Evolutionary conservation across 768 basidiomycete species (phyloP).

Genomic region (Porpolomopsis calyptriformis): DNA sequence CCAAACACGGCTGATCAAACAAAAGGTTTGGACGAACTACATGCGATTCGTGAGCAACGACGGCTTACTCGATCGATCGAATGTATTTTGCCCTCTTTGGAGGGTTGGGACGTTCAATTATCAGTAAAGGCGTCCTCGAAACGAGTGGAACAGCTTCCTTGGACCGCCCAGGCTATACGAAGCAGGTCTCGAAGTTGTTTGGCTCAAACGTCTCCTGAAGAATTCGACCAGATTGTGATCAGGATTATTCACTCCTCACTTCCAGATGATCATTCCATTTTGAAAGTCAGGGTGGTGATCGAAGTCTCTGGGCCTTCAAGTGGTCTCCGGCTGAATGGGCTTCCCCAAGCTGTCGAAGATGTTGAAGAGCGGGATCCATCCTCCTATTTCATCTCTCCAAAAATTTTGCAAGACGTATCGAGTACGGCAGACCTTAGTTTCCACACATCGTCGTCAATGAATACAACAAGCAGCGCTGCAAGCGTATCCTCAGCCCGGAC

Average conservation of each 20-base stretch:
- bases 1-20: slow-evolving; percentile 19
- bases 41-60: slow-evolving; percentile 52
- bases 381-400: slow-evolving; percentile 46
- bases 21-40: slow-evolving; percentile 52
- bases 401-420: slow-evolving; percentile 62
- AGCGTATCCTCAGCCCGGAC: slow-evolving; percentile 22
- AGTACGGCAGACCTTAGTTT: slow-evolving; percentile 63
- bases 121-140: slow-evolving; percentile 64
- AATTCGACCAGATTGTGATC: slow-evolving; percentile 46
- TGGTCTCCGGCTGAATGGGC: slow-evolving; percentile 79
- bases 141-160: slow-evolving; percentile 61
- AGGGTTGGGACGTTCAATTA: slow-evolving; percentile 84
- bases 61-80: slow-evolving; percentile 71
- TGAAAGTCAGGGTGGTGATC: slow-evolving; percentile 71
- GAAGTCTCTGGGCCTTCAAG: slow-evolving; percentile 71
- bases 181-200: slow-evolving; percentile 22
- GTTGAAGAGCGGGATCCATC: slow-evolving; percentile 59
- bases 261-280: slow-evolving; percentile 61
- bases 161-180: slow-evolving; percentile 54
- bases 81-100: slow-evolving; percentile 61
- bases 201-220: slow-evolving; percentile 20
- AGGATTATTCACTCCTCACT: slow-evolving; percentile 64
- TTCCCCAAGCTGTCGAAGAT: slow-evolving; percentile 56
- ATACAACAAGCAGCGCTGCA: slow-evolving; percentile 36
- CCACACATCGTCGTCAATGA: slow-evolving; percentile 43